phyloP scores from a whole-genome alignment of 768 basidiomycete genomes.

The Hericium coralloides region DNA sequence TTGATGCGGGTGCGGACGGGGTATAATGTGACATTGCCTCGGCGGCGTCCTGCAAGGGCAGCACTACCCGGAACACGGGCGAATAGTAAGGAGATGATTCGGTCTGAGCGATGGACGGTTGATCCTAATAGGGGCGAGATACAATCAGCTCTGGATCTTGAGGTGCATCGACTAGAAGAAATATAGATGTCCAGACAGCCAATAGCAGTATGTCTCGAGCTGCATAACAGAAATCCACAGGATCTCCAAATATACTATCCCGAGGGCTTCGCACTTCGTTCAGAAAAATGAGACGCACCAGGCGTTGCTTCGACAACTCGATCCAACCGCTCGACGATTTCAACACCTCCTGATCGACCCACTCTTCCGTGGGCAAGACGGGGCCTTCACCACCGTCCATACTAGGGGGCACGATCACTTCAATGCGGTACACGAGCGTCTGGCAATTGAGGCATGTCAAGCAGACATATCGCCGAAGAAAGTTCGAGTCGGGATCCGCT shows the following conservation, averaged over 20 bases:
- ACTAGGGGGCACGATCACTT: slow-evolving; percentile 47
- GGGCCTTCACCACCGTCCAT: slow-evolving; percentile 54
- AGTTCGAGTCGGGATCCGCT: slow-evolving; percentile 6
- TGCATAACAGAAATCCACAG: no score
- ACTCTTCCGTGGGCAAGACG: slow-evolving; percentile 62
- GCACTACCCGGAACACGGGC: slow-evolving; percentile 18
- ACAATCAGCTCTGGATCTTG: neutral
- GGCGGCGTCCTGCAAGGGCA: slow-evolving; percentile 13
- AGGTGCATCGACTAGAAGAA: neutral
- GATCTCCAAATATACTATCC: no score
- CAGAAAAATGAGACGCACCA: slow-evolving; percentile 41
- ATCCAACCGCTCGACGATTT: slow-evolving; percentile 66
- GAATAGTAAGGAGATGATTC: slow-evolving; percentile 29
- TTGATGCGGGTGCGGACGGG: neutral
- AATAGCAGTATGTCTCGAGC: no score
- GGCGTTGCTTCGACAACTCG: slow-evolving; percentile 53
- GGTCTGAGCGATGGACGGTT: slow-evolving; percentile 16
- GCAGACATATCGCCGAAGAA: slow-evolving; percentile 44
- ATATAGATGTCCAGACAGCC: neutral
- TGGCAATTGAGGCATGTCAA: slow-evolving; percentile 66
- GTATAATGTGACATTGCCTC: slow-evolving; percentile 4
- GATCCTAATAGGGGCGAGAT: slow-evolving; percentile 14
- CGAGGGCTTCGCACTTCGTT: no score
- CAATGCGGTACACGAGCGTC: slow-evolving; percentile 57
- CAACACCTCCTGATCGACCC: slow-evolving; percentile 67